Conservation (phyloP, 306 rosid species). For the Biancaea sappan region DNA sequence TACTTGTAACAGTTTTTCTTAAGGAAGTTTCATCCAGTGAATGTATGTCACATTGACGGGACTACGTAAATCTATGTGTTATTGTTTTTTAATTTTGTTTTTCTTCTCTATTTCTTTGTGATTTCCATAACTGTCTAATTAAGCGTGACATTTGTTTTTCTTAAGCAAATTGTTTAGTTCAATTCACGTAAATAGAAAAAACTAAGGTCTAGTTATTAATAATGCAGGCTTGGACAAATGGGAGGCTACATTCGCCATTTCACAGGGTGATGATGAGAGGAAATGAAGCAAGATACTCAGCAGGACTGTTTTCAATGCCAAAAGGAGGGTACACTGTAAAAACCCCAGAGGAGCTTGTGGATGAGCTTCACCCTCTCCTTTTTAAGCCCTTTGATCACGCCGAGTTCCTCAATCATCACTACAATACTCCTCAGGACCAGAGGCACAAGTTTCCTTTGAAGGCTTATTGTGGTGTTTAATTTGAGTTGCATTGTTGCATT, state of each 20-base stretch:
- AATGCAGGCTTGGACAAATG: slow-evolving; percentile 80
- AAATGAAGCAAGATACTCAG: slow-evolving; percentile 61
- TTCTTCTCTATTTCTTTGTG: too few relatives aligned
- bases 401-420: slow-evolving; percentile 49
- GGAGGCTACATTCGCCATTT: slow-evolving; percentile 56
- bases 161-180: too few relatives aligned
- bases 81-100: too few relatives aligned
- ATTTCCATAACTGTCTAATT: too few relatives aligned
- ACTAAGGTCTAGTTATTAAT: too few relatives aligned
- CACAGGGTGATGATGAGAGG: slow-evolving; percentile 81
- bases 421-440: slow-evolving; percentile 52
- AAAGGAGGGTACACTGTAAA: slow-evolving; percentile 51
- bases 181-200: too few relatives aligned
- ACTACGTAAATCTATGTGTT: too few relatives aligned
- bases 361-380: slow-evolving; percentile 69
- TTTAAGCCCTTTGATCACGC: slow-evolving; percentile 67
- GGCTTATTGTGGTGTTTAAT: slow-evolving; percentile 60
- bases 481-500: background rate
- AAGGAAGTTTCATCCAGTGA: too few relatives aligned
- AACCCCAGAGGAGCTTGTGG: slow-evolving; percentile 68
- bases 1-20: too few relatives aligned
- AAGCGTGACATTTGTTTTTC: too few relatives aligned
- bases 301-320: slow-evolving; percentile 62
- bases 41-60: too few relatives aligned
- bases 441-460: slow-evolving; percentile 46